Base-by-base conservation (phyloP, 2,329 filamentous ascomycete species). In the Alternaria novae-zelandiae region DNA sequence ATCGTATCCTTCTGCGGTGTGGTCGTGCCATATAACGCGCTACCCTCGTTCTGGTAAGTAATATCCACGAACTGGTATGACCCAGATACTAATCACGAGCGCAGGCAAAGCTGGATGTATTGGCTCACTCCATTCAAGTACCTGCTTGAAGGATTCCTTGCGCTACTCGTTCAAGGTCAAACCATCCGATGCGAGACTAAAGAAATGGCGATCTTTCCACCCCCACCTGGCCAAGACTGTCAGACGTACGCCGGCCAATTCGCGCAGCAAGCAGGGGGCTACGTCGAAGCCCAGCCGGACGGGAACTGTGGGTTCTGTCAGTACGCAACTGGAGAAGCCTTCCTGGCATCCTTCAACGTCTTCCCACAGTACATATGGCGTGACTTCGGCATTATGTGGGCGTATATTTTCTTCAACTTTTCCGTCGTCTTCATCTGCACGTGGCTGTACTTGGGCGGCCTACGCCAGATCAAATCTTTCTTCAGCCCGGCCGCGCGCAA, bases 1-100 rank as follows among this genome's bases (percentile, higher is more conserved):
- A 76, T 93, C 3, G 84, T 92, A 9, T 87, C 86, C 1, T 94
- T 94, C 82, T 93, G 90, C 70, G 91, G 91, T 65, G 90, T 94
- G 2, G 82, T 93, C 6, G 91, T 93, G 0, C 90, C 91, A 0
- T 92, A 90, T 66, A 71, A 71, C 0, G 84, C 85, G 25, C 84
- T 94, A 21, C 86, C 88, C 9, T 70, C 78, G 0, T 93, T 93
- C 78, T 94, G 91, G 36, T 41, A 41, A 41, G 36, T 5, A 41
- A 11, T 17, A 10, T 41, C 1, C 0, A 41, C 5, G 0, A 3
- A 6, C 0, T 2, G n/a, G 0, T 6, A 1, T 17, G n/a, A 41
- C 0, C 17, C 5, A 17, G 10, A 0, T 17, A 41, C 36, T 41
- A 41, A 41, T 0, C 11, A 3, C 36, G n/a, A 10, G 8, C 36